phyloP scores from a whole-genome alignment of 257 asterid genomes.

The Penstemon eatonii region DNA sequence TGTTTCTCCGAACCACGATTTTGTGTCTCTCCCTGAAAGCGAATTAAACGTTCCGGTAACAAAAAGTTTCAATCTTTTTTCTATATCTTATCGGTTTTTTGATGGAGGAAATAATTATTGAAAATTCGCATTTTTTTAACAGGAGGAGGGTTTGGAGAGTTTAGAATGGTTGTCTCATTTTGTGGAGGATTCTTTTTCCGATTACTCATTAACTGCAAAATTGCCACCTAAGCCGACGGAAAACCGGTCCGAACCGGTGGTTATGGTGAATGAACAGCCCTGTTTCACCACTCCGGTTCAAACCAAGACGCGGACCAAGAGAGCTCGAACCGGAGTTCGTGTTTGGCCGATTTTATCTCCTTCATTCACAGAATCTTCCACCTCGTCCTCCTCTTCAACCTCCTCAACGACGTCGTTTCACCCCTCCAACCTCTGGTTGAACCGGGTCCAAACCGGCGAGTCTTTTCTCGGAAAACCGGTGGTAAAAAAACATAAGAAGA shows the following conservation, averaged over 20 bases:
- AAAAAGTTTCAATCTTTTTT: slow-evolving; percentile 3
- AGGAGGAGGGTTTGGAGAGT: slow-evolving; percentile 86
- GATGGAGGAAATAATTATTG: neutral
- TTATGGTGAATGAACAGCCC: slow-evolving; percentile 21
- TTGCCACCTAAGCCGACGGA: slow-evolving; percentile 40
- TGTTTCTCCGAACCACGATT: slow-evolving; percentile 39
- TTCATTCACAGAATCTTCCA: slow-evolving; percentile 60
- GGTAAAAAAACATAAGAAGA: slow-evolving; percentile 38
- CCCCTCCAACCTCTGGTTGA: slow-evolving; percentile 33
- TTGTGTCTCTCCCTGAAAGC: slow-evolving; percentile 54
- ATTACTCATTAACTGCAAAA: slow-evolving; percentile 50
- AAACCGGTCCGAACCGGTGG: slow-evolving; percentile 29
- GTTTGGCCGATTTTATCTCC: slow-evolving; percentile 75
- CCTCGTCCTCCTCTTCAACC: slow-evolving; percentile 59
- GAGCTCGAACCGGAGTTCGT: slow-evolving; percentile 63
- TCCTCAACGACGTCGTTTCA: slow-evolving; percentile 41
- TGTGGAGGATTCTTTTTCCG: slow-evolving; percentile 76
- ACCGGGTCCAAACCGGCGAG: slow-evolving; percentile 48
- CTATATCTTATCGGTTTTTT: neutral
- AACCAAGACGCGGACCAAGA: slow-evolving; percentile 86
- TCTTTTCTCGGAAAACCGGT: slow-evolving; percentile 32
- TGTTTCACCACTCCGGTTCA: slow-evolving; percentile 66
- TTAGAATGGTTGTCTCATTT: slow-evolving; percentile 89
- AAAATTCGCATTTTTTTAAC: neutral
- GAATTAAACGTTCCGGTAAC: slow-evolving; percentile 58